Evolutionary conservation across 73 alveolate species (phyloP).

Genomic region (Paramecium biaurelia): DNA sequence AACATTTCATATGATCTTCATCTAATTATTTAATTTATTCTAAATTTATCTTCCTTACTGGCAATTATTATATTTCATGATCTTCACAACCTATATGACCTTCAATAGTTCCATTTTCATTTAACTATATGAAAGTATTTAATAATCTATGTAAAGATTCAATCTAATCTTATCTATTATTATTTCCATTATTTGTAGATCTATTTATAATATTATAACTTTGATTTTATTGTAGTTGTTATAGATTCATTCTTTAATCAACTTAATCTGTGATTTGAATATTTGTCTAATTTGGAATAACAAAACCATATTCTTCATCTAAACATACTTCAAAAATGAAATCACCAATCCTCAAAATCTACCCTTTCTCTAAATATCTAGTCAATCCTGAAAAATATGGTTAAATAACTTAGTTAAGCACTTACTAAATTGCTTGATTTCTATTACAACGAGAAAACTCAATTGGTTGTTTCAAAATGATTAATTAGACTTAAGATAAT

Average conservation of each 20-base stretch:
- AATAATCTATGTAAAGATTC: conserved; percentile 26
- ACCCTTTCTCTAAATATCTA: conserved; percentile 2
- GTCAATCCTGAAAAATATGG: conserved; percentile 21
- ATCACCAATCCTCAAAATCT: neutral
- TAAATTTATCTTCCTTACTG: neutral
- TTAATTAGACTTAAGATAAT: neutral
- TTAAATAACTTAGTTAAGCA: neutral
- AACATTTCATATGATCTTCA: conserved; percentile 17
- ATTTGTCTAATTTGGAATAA: neutral
- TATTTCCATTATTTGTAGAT: neutral
- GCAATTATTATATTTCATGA: neutral
- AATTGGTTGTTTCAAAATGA: neutral
- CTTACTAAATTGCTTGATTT: neutral
- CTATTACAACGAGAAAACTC: neutral
- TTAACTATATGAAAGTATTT: neutral
- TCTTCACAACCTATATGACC: neutral
- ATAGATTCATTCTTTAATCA: neutral
- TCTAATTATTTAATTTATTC: conserved; percentile 5
- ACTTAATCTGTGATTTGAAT: neutral
- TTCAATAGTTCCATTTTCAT: neutral
- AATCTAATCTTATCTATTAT: neutral
- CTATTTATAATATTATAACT: neutral
- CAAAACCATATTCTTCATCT: conserved; percentile 26
- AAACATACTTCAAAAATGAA: neutral
- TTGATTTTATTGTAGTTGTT: neutral